phyloP scores from a whole-genome alignment of 129 eudicot species.

The Deinandra increscens region DNA sequence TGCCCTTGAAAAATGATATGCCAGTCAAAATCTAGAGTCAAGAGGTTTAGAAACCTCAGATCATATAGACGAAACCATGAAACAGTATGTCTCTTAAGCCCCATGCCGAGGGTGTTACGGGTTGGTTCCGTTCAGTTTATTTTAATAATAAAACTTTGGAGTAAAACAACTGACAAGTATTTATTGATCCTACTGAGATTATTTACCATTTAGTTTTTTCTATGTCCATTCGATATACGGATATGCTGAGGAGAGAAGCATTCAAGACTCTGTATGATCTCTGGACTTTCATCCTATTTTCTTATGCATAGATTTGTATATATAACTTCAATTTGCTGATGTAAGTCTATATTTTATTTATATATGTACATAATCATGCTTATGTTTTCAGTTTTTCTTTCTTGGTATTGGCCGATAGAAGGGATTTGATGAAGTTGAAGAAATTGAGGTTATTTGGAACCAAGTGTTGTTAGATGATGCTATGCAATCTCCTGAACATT shows the following conservation, averaged over 20 bases:
- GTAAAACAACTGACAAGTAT: no score
- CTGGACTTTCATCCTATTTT: slow-evolving; percentile 23
- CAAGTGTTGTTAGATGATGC: slow-evolving; percentile 38
- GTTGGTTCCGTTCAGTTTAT: no score
- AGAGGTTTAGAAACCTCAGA: no score
- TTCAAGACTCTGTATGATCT: slow-evolving; percentile 48
- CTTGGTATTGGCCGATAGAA: slow-evolving; percentile 27
- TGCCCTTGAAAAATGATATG: no score
- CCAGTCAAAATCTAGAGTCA: no score
- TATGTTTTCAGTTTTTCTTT: neutral
- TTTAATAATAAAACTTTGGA: no score
- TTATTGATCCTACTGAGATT: neutral
- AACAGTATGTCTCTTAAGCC: no score
- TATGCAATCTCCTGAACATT: slow-evolving; percentile 36
- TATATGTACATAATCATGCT: neutral
- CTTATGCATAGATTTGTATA: slow-evolving; percentile 7
- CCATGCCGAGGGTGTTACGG: no score
- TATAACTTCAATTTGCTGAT: slow-evolving; percentile 7
- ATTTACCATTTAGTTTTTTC: slow-evolving; percentile 27
- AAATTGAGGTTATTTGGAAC: slow-evolving; percentile 63
- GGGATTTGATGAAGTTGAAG: slow-evolving; percentile 56
- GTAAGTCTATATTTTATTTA: neutral
- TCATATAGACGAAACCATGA: no score
- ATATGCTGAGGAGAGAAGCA: slow-evolving; percentile 45
- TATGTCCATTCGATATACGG: slow-evolving; percentile 41